Evolutionary conservation across 768 basidiomycete genomes (phyloP), one percentile per base, ranked within the genome.

Genomic region (Russula griseocarnosa): DNA sequence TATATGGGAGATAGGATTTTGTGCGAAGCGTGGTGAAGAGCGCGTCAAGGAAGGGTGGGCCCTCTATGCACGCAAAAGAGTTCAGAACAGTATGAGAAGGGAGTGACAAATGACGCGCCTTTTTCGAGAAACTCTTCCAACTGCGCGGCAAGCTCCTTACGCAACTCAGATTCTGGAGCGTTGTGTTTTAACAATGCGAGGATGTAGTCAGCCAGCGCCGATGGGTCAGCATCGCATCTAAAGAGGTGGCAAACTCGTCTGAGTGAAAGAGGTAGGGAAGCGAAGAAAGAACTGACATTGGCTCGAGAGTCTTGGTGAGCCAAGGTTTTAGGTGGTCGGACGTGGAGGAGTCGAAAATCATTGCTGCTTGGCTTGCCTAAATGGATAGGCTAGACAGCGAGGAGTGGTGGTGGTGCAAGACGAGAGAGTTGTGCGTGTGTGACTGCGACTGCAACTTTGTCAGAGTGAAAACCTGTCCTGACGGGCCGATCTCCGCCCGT

Each of bases 221-320:
- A 85, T 34, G 96, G 94, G 73, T 98, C 96, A 47, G 96, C 96
- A 73, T 98, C 96, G 74, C 93, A 96, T 82, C 95, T 97, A 69
- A 34, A 46, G 24, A 54, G 22, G 44, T 14, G 28, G 34, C 16
- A 18, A 58, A 66, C 54, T 56, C 0, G 22, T 16, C 30, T n/a
- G 56, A 13, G 22, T 60, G 36, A 50, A 46, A 22, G 24, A 53
- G 32, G 40, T 67, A 58, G 59, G 64, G 36, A 40, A 55, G 38
- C 57, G 34, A 13, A 24, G 16, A 26, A 56, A 50, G 34, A 47
- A 50, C 63, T 24, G 30, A 94, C 94, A 98, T 94, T 66, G 94
- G 94, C 74, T 94, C 94, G 47, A 98, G 84, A 0, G 88, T 90
- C 66, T 84, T 82, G 53, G 94, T 81, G 51, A 98, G 86, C 94